These are phyloP conservation scores for Fusarium paranaense DNA, from an alignment of 2,329 filamentous ascomycete genomes.

Conservation along the genomic window DNA sequence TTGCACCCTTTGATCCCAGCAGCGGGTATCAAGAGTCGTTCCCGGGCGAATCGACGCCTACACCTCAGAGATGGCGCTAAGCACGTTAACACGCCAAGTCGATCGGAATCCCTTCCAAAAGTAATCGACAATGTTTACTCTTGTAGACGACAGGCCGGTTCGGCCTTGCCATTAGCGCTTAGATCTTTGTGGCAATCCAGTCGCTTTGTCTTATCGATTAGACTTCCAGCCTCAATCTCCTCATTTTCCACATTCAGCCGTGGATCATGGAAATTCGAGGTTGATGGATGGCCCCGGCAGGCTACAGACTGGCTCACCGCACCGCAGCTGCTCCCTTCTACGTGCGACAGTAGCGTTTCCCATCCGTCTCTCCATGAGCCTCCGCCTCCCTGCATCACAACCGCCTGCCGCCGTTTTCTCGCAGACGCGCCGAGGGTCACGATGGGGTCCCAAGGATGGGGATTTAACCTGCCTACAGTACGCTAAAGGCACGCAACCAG, in stretches of 20 bases:
- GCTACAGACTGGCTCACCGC: neutral
- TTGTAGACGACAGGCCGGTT: conserved; percentile 6
- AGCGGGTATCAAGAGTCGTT: conserved; percentile 5
- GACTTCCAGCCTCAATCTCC: conserved; percentile 33
- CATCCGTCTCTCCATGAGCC: conserved; percentile 1
- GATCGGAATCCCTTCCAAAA: conserved; percentile 8
- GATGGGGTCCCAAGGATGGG: conserved; percentile 10
- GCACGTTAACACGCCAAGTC: conserved; percentile 2
- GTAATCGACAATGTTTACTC: conserved; percentile 11
- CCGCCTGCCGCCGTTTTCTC: conserved; percentile 19
- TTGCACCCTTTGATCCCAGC: neutral
- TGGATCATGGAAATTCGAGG: neutral
- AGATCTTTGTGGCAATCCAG: conserved; percentile 24
- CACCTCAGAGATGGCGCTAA: conserved; percentile 1
- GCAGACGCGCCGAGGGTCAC: conserved; percentile 17
- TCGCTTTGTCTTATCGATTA: conserved; percentile 19
- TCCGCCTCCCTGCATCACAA: conserved; percentile 16
- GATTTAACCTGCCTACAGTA: conserved; percentile 28
- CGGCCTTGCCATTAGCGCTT: conserved; percentile 17
- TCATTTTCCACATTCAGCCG: conserved; percentile 13
- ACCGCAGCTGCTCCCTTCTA: neutral
- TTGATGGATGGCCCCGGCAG: neutral
- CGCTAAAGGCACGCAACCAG: conserved; percentile 33
- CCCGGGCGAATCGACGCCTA: neutral
- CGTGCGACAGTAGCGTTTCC: neutral